These are phyloP conservation scores for Schizothecium vesticola DNA, from an alignment of 495 filamentous ascomycete genomes.

Conservation along the genomic window DNA sequence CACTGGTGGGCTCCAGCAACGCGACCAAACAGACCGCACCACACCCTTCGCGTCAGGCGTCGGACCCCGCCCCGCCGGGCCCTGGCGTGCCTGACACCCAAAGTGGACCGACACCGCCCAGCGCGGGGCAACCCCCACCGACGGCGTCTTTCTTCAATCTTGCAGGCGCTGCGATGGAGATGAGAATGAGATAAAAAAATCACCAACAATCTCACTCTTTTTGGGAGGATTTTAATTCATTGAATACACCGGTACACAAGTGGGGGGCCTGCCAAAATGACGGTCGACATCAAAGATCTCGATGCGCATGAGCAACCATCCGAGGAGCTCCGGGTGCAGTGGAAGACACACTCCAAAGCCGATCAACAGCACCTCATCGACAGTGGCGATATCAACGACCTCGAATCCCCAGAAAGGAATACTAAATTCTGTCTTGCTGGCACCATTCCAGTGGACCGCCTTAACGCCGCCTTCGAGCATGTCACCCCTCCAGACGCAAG, in stretches of 20 bases:
- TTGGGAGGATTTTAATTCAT: neutral
- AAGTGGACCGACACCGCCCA: neutral
- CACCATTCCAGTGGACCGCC: constrained; percentile 29
- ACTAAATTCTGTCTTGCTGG: constrained; percentile 33
- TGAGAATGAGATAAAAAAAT: too few relatives aligned
- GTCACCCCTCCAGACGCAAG: constrained; percentile 19
- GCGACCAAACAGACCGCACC: constrained; percentile 18
- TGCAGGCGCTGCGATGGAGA: neutral
- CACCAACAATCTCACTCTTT: neutral
- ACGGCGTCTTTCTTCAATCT: neutral
- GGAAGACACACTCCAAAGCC: constrained; percentile 50
- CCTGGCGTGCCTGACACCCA: neutral
- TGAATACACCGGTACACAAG: neutral
- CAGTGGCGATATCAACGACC: constrained; percentile 40
- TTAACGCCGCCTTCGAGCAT: constrained; percentile 35
- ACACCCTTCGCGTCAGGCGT: constrained; percentile 15
- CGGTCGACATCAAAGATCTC: constrained; percentile 42
- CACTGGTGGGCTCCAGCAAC: constrained; percentile 11
- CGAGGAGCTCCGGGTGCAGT: constrained; percentile 54
- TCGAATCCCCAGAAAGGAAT: constrained; percentile 24
- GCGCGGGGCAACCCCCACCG: neutral
- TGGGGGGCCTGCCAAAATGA: constrained; percentile 22
- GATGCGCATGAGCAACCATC: constrained; percentile 70
- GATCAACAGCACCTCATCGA: constrained; percentile 36
- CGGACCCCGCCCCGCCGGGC: neutral